These are phyloP conservation scores for Aspergillus uvarum DNA, from an alignment of 2,329 filamentous ascomycete genomes.

Conservation along the genomic window DNA sequence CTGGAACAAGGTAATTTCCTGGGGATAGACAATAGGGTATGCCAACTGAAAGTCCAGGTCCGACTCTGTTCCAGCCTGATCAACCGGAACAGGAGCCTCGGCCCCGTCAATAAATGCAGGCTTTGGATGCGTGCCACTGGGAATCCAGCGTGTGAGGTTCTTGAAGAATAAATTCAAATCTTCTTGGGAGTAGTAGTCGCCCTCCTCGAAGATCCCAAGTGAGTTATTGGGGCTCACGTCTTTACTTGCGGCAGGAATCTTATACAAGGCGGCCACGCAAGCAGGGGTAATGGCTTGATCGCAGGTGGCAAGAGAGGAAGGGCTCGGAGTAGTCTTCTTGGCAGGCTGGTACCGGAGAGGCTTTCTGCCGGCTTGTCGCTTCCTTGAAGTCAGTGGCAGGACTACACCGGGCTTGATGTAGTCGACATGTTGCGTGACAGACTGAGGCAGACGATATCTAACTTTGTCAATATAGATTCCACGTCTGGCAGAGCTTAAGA, in stretches of 20 bases:
- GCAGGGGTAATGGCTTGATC: conserved; percentile 4
- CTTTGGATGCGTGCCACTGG: conserved; percentile 6
- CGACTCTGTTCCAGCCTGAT: conserved; percentile 1
- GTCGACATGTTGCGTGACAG: conserved; percentile 6
- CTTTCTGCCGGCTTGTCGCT: background rate
- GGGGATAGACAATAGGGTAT: conserved; percentile 7
- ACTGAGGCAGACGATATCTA: conserved; percentile 3
- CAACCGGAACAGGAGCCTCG: background rate
- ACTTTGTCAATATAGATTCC: background rate
- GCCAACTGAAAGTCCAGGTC: conserved; percentile 10
- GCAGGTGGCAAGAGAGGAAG: background rate
- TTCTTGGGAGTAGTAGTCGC: conserved; percentile 9
- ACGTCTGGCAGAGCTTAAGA: fast-evolving
- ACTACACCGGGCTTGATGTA: conserved; percentile 5
- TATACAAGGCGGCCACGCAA: conserved; percentile 9
- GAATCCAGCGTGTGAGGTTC: conserved; percentile 1
- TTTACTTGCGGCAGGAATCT: background rate
- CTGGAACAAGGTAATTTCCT: conserved; percentile 5
- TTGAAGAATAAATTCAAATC: conserved; percentile 9
- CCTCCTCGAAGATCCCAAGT: conserved; percentile 8
- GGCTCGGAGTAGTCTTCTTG: background rate
- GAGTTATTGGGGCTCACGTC: conserved; percentile 7
- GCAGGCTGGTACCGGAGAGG: background rate
- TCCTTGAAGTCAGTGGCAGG: background rate
- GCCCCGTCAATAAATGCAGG: conserved; percentile 8